Evolutionary conservation across 169 alveolate genomes (phyloP), one percentile per base, ranked within the genome.

Genomic region (Perkinsus marinus): DNA sequence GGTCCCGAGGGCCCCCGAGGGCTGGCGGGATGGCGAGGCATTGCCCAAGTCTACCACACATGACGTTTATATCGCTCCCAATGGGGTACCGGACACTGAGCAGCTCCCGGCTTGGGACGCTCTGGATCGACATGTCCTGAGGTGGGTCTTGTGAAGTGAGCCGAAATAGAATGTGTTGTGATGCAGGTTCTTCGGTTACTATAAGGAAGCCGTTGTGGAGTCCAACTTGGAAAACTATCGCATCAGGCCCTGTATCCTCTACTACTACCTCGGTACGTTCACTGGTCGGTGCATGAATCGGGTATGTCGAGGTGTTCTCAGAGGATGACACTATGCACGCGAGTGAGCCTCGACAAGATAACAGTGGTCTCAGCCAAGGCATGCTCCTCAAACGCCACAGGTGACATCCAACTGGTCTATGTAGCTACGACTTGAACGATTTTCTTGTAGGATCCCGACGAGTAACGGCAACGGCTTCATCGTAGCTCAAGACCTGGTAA

Each of bases 291-390:
- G 30, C 34, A 19, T n/a, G n/a, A n/a, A n/a, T n/a, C n/a, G 79
- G 22, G 3, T 26, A 19, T 6, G 22, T 30, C 5, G 26, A 2
- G 9, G 79, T 57, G 34, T 57, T 16, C 22, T 13, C 34, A 68
- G 96, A 95, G 91, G 98, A 96, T 93, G 94, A 94, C 68, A 92
- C 97, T 3, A 91, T 96, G 39, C 93, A 91, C 43, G 95, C 95
- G 7, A 94, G 90, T 68, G 97, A 95, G 93, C 95, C 96, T 7
- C 94, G 94, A 89, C 93, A 95, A 92, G 95, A 92, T 47, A 96
- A 96, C 91, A 92, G 95, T 46, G 98, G 98, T 46, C 94, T 95
- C 68, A 97, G 96, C 19, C 94, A 95, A 90, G 97, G 97, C 46
- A 95, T 94, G 6, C 95, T 96, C 91, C 92, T 96, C 36, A 95